Evolutionary conservation across 192 early-diverging fungal species (phyloP).

Genomic region (Backusella mclennaniae): DNA sequence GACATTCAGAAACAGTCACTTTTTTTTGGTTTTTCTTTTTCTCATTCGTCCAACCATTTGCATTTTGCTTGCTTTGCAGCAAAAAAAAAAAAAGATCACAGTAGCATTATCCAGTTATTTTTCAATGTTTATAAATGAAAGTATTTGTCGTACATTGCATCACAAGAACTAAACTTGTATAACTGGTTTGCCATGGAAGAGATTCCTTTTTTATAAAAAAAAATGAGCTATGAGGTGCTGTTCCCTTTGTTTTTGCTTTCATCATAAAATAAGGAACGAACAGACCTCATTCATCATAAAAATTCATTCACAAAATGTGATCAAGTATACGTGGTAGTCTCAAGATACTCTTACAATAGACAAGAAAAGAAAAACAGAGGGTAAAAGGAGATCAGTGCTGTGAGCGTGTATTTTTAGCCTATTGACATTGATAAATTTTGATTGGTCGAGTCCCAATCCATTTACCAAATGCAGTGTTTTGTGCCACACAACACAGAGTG

Average conservation of each 20-base stretch:
- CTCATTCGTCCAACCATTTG: neutral
- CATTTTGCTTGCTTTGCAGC: neutral
- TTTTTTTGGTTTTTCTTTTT: neutral
- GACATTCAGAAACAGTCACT: neutral
- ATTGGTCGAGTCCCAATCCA: neutral
- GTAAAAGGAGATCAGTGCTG: neutral
- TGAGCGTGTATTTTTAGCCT: neutral
- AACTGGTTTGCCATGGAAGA: neutral
- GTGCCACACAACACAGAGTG: neutral
- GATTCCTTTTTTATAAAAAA: neutral
- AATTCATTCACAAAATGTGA: neutral
- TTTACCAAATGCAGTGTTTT: neutral
- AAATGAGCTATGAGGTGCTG: neutral
- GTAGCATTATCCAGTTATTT: neutral
- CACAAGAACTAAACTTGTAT: neutral
- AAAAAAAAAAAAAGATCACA: neutral
- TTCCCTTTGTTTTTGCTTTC: neutral
- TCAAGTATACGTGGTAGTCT: neutral
- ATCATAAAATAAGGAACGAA: neutral
- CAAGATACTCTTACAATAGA: neutral
- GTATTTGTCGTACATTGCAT: conserved; percentile 1
- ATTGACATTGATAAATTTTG: neutral
- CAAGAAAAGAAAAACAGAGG: neutral
- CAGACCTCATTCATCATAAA: neutral
- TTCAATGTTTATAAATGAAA: neutral